These are phyloP conservation scores for Zea luxurians DNA, from an alignment of 176 grass and related monocot species.

Conservation along the genomic window DNA sequence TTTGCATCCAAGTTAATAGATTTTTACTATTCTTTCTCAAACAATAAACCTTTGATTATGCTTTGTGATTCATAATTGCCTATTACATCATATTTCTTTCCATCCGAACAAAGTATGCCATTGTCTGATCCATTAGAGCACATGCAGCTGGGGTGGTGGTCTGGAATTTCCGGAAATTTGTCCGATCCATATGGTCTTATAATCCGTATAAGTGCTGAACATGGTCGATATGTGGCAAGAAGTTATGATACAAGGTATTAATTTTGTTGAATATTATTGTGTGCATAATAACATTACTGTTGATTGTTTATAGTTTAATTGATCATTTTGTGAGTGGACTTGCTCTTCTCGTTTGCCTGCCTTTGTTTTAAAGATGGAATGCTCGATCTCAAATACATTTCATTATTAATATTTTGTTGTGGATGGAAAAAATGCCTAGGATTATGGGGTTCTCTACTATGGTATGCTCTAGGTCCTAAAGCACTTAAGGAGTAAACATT, in stretches of 20 bases:
- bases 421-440: too few relatives aligned
- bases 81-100: constrained; percentile 36
- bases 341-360: not conserved
- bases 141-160: constrained; percentile 94
- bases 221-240: constrained; percentile 94
- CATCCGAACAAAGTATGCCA: constrained; percentile 39
- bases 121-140: constrained; percentile 43
- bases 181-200: constrained; percentile 87
- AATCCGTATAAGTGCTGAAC: constrained; percentile 79
- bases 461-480: too few relatives aligned
- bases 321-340: not conserved
- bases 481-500: not conserved
- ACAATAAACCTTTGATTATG: constrained; percentile 3
- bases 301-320: constrained; percentile 11
- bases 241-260: constrained; percentile 90
- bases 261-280: constrained; percentile 24
- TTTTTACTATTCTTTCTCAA: constrained; percentile 8
- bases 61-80: constrained; percentile 13
- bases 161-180: constrained; percentile 82
- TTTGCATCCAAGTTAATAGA: constrained; percentile 16
- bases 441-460: too few relatives aligned
- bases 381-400: too few relatives aligned
- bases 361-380: too few relatives aligned
- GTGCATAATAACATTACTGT: not conserved
- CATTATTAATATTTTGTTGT: too few relatives aligned